A percentile compares a stretch with the other conserved stretches of the same genome.
Evolutionary conservation across 148 eudicot genomes (phyloP).

Genomic region (Nepenthes mirabilis): DNA sequence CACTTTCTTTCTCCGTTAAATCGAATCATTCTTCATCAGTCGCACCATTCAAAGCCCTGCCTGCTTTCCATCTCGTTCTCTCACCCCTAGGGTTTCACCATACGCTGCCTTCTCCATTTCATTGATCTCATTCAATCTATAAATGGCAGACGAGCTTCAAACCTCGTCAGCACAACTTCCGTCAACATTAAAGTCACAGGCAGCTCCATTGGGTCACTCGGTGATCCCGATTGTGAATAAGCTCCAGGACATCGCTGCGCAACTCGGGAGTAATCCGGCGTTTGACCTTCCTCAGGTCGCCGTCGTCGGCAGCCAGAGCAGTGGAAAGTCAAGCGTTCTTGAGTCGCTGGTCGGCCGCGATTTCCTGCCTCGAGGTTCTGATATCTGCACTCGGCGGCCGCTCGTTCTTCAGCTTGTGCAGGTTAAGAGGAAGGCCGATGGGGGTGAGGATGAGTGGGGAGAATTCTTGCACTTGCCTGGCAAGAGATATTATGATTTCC

Average conservation of each 20-base stretch:
- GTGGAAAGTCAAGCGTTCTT: conserved; percentile 55
- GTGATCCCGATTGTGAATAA: conserved; percentile 51
- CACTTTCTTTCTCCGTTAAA: too few species aligned
- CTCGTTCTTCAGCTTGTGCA: conserved; percentile 21
- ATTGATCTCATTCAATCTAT: not conserved
- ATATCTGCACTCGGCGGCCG: conserved; percentile 27
- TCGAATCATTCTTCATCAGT: too few species aligned
- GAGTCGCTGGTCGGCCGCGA: conserved; percentile 67
- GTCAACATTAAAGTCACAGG: not conserved
- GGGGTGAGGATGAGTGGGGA: conserved; percentile 20
- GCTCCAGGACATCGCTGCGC: conserved; percentile 47
- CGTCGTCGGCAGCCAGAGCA: conserved; percentile 58
- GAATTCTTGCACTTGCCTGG: conserved; percentile 25
- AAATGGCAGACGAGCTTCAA: conserved; percentile 19
- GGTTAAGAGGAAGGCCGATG: conserved; percentile 2
- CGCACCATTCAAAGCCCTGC: too few species aligned
- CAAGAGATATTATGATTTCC: conserved; percentile 14
- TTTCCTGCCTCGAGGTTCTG: conserved; percentile 40
- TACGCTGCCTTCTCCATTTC: too few species aligned
- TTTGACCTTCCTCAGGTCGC: conserved; percentile 53
- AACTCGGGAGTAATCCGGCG: conserved; percentile 22
- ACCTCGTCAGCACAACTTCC: conserved; percentile 19
- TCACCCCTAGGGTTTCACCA: too few species aligned
- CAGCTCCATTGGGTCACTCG: conserved; percentile 18
- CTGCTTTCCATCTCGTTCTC: too few species aligned